phyloP scores from a whole-genome alignment of 176 grass and related monocot species.

The Cymbopogon citratus region DNA sequence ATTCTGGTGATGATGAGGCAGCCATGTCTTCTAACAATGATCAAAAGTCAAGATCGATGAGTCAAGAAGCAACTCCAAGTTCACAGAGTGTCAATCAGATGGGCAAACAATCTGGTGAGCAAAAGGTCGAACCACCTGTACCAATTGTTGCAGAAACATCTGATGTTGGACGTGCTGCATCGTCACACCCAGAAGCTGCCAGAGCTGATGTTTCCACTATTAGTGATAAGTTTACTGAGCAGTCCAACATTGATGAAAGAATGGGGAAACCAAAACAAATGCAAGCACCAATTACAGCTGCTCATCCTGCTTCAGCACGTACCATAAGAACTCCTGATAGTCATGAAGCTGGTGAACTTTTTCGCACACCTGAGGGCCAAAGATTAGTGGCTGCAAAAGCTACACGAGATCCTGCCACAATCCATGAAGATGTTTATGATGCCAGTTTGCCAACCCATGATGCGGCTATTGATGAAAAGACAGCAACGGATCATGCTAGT shows the following conservation, averaged over 20 bases:
- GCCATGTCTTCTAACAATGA: slow-evolving; percentile 11
- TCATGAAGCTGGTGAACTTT: neutral
- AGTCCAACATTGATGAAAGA: neutral
- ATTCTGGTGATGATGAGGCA: slow-evolving; percentile 12
- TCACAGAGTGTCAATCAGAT: slow-evolving; percentile 11
- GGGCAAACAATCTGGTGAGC: slow-evolving; percentile 2
- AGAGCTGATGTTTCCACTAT: neutral
- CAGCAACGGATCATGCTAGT: neutral
- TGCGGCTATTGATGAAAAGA: slow-evolving; percentile 9
- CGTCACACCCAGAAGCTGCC: neutral
- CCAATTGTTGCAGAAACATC: slow-evolving; percentile 7
- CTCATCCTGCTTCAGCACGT: slow-evolving; percentile 17
- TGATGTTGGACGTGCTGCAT: neutral
- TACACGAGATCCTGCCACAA: neutral
- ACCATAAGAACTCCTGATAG: neutral
- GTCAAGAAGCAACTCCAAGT: neutral
- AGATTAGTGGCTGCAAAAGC: slow-evolving; percentile 17
- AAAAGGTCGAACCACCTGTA: slow-evolving; percentile 16
- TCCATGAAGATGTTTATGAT: neutral
- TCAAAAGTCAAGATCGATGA: slow-evolving; percentile 20
- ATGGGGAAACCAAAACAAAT: slow-evolving; percentile 11
- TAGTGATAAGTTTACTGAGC: neutral
- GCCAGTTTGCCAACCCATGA: neutral
- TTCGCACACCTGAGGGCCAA: neutral
- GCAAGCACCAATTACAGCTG: slow-evolving; percentile 11